These are phyloP conservation scores for Termitomyces sp. DNA, from an alignment of 768 basidiomycete species.

Conservation along the genomic window DNA sequence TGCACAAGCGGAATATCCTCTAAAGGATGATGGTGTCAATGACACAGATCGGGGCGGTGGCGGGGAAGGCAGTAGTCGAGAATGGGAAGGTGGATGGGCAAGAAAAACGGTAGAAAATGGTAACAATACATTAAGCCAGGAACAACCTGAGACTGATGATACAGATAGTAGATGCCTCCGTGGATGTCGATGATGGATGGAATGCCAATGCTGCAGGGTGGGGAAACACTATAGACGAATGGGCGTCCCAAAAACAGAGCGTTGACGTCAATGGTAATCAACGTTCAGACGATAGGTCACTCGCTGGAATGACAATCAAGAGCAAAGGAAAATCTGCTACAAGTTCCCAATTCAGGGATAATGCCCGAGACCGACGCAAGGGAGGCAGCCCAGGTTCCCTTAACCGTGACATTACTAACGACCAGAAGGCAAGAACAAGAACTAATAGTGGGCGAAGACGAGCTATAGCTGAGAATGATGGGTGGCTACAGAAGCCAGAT, in stretches of 20 bases:
- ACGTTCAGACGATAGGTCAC: neutral
- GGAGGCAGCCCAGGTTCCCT: neutral
- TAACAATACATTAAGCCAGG: neutral
- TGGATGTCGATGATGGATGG: constrained; percentile 5
- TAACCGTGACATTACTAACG: neutral
- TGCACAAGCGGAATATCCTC: neutral
- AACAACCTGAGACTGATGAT: neutral
- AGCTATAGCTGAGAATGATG: neutral
- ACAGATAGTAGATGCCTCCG: neutral
- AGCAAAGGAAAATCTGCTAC: neutral
- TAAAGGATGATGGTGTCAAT: neutral
- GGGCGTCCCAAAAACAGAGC: neutral
- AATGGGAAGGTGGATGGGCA: neutral
- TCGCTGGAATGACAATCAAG: neutral
- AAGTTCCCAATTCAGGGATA: neutral
- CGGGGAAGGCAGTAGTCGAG: constrained; percentile 1
- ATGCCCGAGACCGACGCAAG: neutral
- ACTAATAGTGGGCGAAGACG: neutral
- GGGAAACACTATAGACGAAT: neutral
- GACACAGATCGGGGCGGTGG: constrained; percentile 12
- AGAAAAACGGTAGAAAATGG: neutral
- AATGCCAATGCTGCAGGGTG: constrained; percentile 1
- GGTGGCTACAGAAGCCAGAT: neutral
- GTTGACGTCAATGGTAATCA: neutral
- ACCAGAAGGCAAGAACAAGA: neutral